These are phyloP conservation scores for Suhomyces terraborum DNA, from an alignment of 1,139 yeast species.

Conservation along the genomic window DNA sequence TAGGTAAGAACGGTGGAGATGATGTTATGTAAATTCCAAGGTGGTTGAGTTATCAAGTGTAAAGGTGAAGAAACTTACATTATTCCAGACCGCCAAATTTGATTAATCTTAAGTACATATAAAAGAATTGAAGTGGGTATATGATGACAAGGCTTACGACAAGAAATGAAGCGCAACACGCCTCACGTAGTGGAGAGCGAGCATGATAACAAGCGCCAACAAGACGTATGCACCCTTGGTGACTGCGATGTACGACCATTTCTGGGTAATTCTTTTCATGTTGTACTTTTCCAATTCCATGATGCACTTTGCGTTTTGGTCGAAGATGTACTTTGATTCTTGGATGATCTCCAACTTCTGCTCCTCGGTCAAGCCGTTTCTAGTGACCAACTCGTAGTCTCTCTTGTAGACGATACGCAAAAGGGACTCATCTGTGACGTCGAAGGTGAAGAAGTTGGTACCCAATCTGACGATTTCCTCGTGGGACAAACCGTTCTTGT, in stretches of 20 bases:
- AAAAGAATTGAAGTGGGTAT: slow-evolving; percentile 6
- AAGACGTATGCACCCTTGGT: slow-evolving; percentile 50
- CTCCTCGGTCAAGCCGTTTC: slow-evolving; percentile 64
- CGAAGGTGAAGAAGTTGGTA: slow-evolving; percentile 71
- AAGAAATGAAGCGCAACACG: slow-evolving; percentile 2
- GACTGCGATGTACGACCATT: slow-evolving; percentile 56
- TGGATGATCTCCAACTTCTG: slow-evolving; percentile 71
- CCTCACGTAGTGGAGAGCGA: slow-evolving; percentile 31
- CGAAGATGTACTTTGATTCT: slow-evolving; percentile 67
- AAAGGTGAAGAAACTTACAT: neutral
- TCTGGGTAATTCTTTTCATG: slow-evolving; percentile 54
- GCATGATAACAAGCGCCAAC: slow-evolving; percentile 26
- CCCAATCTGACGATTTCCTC: slow-evolving; percentile 64
- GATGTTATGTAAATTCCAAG: too few relatives aligned
- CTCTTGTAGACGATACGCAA: slow-evolving; percentile 69
- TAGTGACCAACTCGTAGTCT: slow-evolving; percentile 75
- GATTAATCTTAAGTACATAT: slow-evolving; percentile 4
- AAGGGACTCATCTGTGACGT: slow-evolving; percentile 66
- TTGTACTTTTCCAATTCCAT: slow-evolving; percentile 69
- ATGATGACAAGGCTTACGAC: neutral
- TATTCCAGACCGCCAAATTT: neutral
- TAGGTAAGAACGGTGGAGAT: too few relatives aligned
- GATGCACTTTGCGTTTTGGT: slow-evolving; percentile 60
- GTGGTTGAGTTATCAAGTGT: neutral
- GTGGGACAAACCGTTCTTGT: slow-evolving; percentile 60